Evolutionary conservation across 1,284 basidiomycete genomes (phyloP).

Genomic region (Psilocybe mexicana): DNA sequence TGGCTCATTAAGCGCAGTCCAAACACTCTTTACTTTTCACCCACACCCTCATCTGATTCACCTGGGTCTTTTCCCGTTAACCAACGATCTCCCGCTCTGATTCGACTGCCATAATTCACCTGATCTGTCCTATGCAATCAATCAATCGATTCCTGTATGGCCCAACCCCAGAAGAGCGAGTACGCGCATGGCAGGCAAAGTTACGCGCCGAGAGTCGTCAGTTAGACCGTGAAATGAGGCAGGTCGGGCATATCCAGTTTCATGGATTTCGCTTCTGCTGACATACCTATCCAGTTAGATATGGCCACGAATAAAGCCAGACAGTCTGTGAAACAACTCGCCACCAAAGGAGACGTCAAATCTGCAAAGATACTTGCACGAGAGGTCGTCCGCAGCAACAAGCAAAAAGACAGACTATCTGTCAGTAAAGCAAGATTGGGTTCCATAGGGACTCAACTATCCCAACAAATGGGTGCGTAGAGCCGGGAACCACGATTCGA

Average conservation of each 20-base stretch:
- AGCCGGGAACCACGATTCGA: background rate
- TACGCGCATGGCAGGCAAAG: slow-evolving; percentile 86
- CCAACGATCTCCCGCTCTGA: too few relatives aligned
- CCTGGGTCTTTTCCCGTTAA: too few relatives aligned
- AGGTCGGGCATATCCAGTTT: slow-evolving; percentile 58
- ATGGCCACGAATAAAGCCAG: slow-evolving; percentile 81
- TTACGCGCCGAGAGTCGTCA: slow-evolving; percentile 78
- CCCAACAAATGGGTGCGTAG: slow-evolving; percentile 87
- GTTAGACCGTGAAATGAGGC: slow-evolving; percentile 90
- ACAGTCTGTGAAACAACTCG: slow-evolving; percentile 85
- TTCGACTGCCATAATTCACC: too few relatives aligned
- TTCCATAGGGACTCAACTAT: slow-evolving; percentile 89
- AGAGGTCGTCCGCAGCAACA: slow-evolving; percentile 94
- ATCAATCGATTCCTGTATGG: slow-evolving; percentile 93
- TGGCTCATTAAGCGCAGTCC: too few relatives aligned
- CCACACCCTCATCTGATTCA: too few relatives aligned
- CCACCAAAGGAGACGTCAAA: slow-evolving; percentile 90
- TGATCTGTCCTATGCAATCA: slow-evolving; percentile 63
- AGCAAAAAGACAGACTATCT: slow-evolving; percentile 91
- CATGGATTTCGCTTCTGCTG: slow-evolving; percentile 11
- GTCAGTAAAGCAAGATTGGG: slow-evolving; percentile 93
- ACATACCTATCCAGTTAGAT: slow-evolving; percentile 64
- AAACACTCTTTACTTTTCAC: too few relatives aligned
- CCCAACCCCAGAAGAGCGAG: slow-evolving; percentile 90
- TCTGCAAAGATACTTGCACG: slow-evolving; percentile 89